phyloP scores from a whole-genome alignment of 2,329 filamentous ascomycete species.

The Fusarium napiforme region DNA sequence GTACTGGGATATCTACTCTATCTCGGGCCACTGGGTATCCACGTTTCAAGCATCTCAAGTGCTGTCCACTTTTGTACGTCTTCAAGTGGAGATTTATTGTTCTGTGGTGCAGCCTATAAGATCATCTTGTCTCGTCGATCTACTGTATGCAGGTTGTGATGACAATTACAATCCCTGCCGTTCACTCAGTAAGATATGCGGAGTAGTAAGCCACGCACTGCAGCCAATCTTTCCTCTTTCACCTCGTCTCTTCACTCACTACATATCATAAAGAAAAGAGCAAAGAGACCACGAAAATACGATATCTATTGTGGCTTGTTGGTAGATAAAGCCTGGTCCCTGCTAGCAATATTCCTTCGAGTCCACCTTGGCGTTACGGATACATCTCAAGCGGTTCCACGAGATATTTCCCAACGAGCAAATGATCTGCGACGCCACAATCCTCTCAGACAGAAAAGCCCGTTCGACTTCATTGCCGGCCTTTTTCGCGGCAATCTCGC shows the following conservation, averaged over 20 bases:
- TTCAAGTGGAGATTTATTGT: not conserved
- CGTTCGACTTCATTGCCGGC: constrained; percentile 13
- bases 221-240: not conserved
- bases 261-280: not conserved
- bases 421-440: constrained; percentile 20
- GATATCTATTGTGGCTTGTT: not conserved
- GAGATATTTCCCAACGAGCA: not conserved
- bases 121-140: not conserved
- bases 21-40: not conserved
- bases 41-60: not conserved
- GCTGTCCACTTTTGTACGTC: not conserved
- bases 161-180: constrained; percentile 1
- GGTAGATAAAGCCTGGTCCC: not conserved
- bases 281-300: not conserved
- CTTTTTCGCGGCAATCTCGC: constrained; percentile 3
- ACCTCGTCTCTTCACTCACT: not conserved
- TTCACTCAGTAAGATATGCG: not conserved
- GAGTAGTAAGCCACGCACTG: not conserved
- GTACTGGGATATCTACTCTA: not conserved
- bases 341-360: constrained; percentile 3
- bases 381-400: not conserved
- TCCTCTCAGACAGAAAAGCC: not conserved
- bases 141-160: not conserved
- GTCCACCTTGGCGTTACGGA: constrained; percentile 5
- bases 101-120: not conserved